Conservation (phyloP, 2,329 filamentous ascomycete genomes). For the Aspergillus sp. region DNA sequence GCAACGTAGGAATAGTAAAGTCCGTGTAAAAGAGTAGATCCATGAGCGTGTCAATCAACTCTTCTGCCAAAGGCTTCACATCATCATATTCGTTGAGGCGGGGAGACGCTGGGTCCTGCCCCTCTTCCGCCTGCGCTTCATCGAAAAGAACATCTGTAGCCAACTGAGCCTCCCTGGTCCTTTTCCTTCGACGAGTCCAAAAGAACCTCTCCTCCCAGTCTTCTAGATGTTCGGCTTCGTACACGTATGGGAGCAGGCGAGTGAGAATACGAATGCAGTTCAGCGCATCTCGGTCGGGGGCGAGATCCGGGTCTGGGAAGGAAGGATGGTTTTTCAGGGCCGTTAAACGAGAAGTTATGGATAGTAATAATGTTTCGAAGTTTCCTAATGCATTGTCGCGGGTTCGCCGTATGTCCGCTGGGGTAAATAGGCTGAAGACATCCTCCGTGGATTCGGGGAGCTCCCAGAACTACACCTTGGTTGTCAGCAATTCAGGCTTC, state of each 20-base stretch:
- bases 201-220: constrained; percentile 93
- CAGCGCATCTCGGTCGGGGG: constrained; percentile 80
- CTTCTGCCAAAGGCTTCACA: constrained; percentile 83
- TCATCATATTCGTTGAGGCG: constrained; percentile 70
- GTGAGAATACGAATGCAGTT: constrained; percentile 94
- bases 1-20: constrained; percentile 76
- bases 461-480: constrained; percentile 79
- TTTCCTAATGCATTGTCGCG: constrained; percentile 83
- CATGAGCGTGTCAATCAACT: constrained; percentile 84
- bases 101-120: constrained; percentile 46
- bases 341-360: constrained; percentile 78
- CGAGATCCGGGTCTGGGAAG: constrained; percentile 82
- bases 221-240: constrained; percentile 80
- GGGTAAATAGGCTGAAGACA: constrained; percentile 92
- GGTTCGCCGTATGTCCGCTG: constrained; percentile 82
- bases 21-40: constrained; percentile 90
- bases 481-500: constrained; percentile 20
- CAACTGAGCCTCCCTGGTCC: constrained; percentile 65
- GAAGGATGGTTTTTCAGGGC: constrained; percentile 83
- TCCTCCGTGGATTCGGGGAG: constrained; percentile 94
- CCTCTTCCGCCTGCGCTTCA: constrained; percentile 60
- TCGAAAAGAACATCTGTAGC: constrained; percentile 82
- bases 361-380: constrained; percentile 82
- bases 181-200: constrained; percentile 74
- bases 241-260: constrained; percentile 83